Evolutionary conservation across 371 early-diverging fungal species (phyloP).

Genomic region (Paraphysoderma sedebokerense): DNA sequence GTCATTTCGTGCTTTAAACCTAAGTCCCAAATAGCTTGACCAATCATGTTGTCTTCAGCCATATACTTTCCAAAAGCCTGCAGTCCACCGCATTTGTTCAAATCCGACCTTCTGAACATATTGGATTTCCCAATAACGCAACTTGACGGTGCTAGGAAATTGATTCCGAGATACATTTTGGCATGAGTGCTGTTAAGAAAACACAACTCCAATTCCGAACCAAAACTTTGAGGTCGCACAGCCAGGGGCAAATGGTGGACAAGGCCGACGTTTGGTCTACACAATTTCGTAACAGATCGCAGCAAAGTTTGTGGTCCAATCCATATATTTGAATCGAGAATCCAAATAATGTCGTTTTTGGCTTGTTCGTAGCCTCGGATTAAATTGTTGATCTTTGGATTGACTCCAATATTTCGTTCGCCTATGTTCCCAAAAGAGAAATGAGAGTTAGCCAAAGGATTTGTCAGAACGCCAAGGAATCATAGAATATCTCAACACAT

Average conservation of each 20-base stretch:
- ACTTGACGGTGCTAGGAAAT: conserved; percentile 55
- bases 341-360: conserved; percentile 81
- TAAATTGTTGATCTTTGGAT: conserved; percentile 94
- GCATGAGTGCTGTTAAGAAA: conserved; percentile 83
- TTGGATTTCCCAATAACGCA: conserved; percentile 92
- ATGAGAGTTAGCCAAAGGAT: neutral
- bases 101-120: conserved; percentile 66
- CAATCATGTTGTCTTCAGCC: conserved; percentile 90
- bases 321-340: conserved; percentile 76
- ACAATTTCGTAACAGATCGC: conserved; percentile 52
- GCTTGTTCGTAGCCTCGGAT: conserved; percentile 55
- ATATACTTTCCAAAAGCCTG: conserved; percentile 68
- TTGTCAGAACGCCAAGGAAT: neutral
- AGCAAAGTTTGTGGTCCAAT: conserved; percentile 54
- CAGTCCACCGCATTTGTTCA: conserved; percentile 66
- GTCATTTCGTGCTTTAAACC: conserved; percentile 72
- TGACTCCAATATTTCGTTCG: conserved; percentile 48
- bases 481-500: neutral
- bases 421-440: conserved; percentile 18
- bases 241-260: conserved; percentile 85
- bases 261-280: conserved; percentile 61
- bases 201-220: conserved; percentile 63
- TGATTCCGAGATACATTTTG: conserved; percentile 82
- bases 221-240: conserved; percentile 45
- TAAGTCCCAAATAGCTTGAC: conserved; percentile 58